Evolutionary conservation across 2,329 filamentous ascomycete species (phyloP).

Genomic region (Sarocladium kiliense): DNA sequence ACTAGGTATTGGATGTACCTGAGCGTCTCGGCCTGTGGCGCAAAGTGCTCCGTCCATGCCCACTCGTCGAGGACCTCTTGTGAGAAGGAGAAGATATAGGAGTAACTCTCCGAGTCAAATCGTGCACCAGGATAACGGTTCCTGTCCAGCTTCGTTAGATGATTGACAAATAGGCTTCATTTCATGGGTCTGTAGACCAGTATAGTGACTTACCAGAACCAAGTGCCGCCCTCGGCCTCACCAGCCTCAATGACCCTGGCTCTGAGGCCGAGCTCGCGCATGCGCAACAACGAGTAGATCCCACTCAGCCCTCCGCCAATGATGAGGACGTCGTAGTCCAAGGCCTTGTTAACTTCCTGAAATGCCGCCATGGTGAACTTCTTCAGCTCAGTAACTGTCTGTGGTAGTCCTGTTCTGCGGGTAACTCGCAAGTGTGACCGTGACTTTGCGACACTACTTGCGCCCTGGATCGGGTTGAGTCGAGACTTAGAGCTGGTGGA

Average conservation of each 20-base stretch:
- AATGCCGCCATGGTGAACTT: conserved; percentile 6
- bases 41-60: conserved; percentile 30
- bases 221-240: conserved; percentile 38
- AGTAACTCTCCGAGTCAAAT: conserved; percentile 32
- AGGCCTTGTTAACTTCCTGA: neutral
- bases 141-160: too few species aligned
- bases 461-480: too few species aligned
- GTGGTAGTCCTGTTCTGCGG: too few species aligned
- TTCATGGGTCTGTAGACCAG: too few species aligned
- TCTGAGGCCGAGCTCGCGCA: conserved; percentile 30
- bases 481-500: too few species aligned
- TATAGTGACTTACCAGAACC: conserved; percentile 29
- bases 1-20: conserved; percentile 11
- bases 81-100: conserved; percentile 37
- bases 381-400: too few species aligned
- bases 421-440: too few species aligned
- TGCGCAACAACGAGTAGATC: conserved; percentile 34
- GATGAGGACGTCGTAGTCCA: conserved; percentile 62
- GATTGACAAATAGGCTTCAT: too few species aligned
- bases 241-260: conserved; percentile 34
- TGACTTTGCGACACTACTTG: neutral
- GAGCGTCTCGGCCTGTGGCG: conserved; percentile 18
- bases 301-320: conserved; percentile 57
- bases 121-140: conserved; percentile 34
- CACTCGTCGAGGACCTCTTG: conserved; percentile 35